Evolutionary conservation across 192 early-diverging fungal genomes (phyloP).

Genomic region (Bifiguratus adelaidae): DNA sequence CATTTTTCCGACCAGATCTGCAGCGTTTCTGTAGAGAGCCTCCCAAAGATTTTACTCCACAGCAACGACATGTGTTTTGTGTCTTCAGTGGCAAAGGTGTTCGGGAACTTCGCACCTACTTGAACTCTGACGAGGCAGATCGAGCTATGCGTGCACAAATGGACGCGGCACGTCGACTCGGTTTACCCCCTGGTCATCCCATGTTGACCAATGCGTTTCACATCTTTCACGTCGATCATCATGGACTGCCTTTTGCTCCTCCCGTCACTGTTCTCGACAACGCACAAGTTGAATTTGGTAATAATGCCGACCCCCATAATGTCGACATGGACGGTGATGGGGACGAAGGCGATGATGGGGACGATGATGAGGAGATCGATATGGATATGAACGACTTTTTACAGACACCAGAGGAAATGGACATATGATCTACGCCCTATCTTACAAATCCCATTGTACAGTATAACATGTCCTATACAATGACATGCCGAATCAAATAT

Average conservation of each 20-base stretch:
- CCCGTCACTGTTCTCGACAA: background rate
- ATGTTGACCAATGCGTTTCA: background rate
- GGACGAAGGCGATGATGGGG: conserved; percentile 3
- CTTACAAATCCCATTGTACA: too few relatives aligned
- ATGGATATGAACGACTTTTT: background rate
- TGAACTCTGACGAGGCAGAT: too few relatives aligned
- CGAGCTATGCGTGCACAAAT: too few relatives aligned
- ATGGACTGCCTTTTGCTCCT: background rate
- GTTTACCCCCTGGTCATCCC: background rate
- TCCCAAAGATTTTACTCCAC: conserved; percentile 38
- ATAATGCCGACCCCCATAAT: too few relatives aligned
- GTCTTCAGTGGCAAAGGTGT: conserved; percentile 49
- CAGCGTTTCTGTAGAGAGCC: conserved; percentile 38
- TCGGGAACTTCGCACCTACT: conserved; percentile 27
- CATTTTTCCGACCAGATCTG: conserved; percentile 32
- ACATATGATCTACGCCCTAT: too few relatives aligned
- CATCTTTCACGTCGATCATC: background rate
- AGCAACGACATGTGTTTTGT: conserved; percentile 45
- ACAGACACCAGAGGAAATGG: too few relatives aligned
- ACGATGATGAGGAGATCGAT: conserved; percentile 6
- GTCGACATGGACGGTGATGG: conserved; percentile 5
- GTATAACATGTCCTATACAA: too few relatives aligned
- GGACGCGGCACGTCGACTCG: too few relatives aligned
- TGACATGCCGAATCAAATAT: too few relatives aligned
- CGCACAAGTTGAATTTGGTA: conserved; percentile 1